Conservation (phyloP, 129 eudicot genomes). For the Silybum marianum region DNA sequence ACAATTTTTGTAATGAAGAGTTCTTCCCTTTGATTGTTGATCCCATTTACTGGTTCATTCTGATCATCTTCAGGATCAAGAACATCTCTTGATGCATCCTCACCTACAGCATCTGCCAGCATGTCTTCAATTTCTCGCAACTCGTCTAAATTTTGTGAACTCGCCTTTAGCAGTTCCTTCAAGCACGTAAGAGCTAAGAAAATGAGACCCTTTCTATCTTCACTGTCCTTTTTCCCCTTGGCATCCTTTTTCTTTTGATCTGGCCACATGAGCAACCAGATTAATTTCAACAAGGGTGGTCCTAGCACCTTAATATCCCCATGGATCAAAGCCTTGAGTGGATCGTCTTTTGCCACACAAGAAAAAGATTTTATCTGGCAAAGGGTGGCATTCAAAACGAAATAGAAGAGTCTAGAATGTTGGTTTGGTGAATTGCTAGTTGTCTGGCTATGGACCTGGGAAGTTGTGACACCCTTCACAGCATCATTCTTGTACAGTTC, state of each 20-base stretch:
- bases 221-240: slow-evolving; percentile 52
- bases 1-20: slow-evolving; percentile 47
- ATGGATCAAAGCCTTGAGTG: slow-evolving; percentile 54
- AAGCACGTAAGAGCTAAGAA: slow-evolving; percentile 60
- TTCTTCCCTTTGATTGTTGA: slow-evolving; percentile 41
- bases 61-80: slow-evolving; percentile 27
- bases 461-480: slow-evolving; percentile 31
- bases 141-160: slow-evolving; percentile 43
- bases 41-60: slow-evolving; percentile 33
- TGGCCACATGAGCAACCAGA: slow-evolving; percentile 48
- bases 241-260: slow-evolving; percentile 47
- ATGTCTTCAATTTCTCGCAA: slow-evolving; percentile 50
- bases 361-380: slow-evolving; percentile 52
- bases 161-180: slow-evolving; percentile 47
- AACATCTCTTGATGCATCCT: slow-evolving; percentile 25
- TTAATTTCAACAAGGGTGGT: slow-evolving; percentile 54
- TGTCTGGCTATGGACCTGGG: slow-evolving; percentile 48
- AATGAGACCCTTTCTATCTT: slow-evolving; percentile 55
- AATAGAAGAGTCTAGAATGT: slow-evolving; percentile 38
- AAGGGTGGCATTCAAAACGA: slow-evolving; percentile 45
- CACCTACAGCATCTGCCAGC: slow-evolving; percentile 42
- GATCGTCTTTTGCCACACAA: slow-evolving; percentile 51
- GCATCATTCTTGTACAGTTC: slow-evolving; percentile 40
- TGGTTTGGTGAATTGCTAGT: slow-evolving; percentile 25
- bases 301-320: slow-evolving; percentile 72